These are phyloP conservation scores for Tulasnella sp. DNA, from an alignment of 768 basidiomycete species.

Conservation along the genomic window DNA sequence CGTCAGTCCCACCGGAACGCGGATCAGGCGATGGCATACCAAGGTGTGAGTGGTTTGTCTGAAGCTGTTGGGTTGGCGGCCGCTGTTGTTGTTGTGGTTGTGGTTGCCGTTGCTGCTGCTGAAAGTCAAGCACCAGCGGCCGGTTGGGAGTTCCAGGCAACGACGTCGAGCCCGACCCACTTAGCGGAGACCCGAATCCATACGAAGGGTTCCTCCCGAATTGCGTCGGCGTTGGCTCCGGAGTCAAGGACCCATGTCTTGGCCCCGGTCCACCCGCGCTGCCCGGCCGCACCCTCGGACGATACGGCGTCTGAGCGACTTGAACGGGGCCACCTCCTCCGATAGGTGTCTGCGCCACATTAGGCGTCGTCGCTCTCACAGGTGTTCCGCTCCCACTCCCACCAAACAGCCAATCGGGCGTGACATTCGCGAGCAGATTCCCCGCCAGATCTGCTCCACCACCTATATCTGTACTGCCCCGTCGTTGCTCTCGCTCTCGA, in stretches of 20 bases:
- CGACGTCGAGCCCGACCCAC: no score
- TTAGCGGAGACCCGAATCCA: no score
- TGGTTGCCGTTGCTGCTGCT: background rate
- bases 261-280: background rate
- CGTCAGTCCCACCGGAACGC: background rate
- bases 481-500: slow-evolving; percentile 37
- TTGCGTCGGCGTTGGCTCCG: background rate
- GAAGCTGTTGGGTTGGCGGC: background rate
- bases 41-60: background rate
- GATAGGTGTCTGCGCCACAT: background rate
- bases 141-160: no score
- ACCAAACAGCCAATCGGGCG: slow-evolving; percentile 14
- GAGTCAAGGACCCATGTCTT: slow-evolving; percentile 1
- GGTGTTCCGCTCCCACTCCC: background rate
- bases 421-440: background rate
- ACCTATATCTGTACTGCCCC: slow-evolving; percentile 25
- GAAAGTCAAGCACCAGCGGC: background rate
- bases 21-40: background rate
- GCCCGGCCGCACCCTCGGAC: slow-evolving; percentile 11
- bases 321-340: slow-evolving; percentile 8
- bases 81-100: background rate
- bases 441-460: background rate
- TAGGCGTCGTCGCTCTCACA: background rate
- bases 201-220: no score
- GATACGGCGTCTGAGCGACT: slow-evolving; percentile 6